A percentile compares a stretch with the other conserved stretches of the same genome.
Evolutionary conservation across 1,284 basidiomycete species (phyloP).

Genomic region (Psilocybe mexicana): DNA sequence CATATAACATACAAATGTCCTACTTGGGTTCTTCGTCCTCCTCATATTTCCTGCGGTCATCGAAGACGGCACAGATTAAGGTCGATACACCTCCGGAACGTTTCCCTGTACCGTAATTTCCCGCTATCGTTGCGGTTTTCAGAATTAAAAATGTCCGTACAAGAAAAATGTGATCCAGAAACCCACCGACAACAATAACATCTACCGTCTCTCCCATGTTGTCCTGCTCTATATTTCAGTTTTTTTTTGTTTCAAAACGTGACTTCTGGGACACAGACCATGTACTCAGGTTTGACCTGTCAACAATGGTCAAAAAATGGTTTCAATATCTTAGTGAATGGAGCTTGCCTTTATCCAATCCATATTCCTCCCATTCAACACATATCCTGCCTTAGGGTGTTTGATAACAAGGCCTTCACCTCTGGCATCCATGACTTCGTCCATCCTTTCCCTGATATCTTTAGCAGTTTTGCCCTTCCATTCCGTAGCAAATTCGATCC

Average conservation of each 20-base stretch:
- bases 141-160: background rate
- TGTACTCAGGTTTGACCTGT: constrained; percentile 90
- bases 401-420: constrained; percentile 94
- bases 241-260: no score
- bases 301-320: constrained; percentile 4
- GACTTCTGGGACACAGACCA: constrained; percentile 51
- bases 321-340: background rate
- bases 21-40: constrained; percentile 69
- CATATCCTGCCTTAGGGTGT: constrained; percentile 77
- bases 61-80: constrained; percentile 74
- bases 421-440: constrained; percentile 76
- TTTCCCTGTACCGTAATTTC: constrained; percentile 72
- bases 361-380: constrained; percentile 80
- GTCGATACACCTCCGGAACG: constrained; percentile 81
- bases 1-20: constrained; percentile 16
- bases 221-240: constrained; percentile 48
- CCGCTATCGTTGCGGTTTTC: constrained; percentile 44
- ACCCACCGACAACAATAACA: constrained; percentile 79
- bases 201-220: constrained; percentile 90
- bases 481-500: constrained; percentile 77
- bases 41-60: constrained; percentile 57
- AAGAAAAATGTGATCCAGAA: background rate
- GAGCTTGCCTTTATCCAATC: constrained; percentile 84
- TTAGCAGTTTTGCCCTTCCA: constrained; percentile 73
- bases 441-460: constrained; percentile 79